Base-by-base conservation (phyloP, 2,329 filamentous ascomycete genomes). In the Talaromyces marneffei region DNA sequence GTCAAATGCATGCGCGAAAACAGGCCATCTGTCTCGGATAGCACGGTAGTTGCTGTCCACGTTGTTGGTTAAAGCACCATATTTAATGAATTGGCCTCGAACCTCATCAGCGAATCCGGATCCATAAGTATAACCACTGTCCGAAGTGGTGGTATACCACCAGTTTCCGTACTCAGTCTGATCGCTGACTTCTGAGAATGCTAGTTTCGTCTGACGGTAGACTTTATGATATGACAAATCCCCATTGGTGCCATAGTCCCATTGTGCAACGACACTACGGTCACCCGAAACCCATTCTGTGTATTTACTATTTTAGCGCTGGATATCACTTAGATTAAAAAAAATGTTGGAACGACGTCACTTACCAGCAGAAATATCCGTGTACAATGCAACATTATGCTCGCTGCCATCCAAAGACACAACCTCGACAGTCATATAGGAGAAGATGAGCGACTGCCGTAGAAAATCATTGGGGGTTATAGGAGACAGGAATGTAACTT, bases 221-320 rank as follows among this genome's bases (percentile, higher is more conserved):
- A 80, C 71, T 58, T 82, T 82, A 75, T 91, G 88, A 68, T 87
- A 90, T 5, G 81, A 79, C 39, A 90, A 76, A 3, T 77, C 79
- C 29, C 80, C 75, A 1, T 76, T 78, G 37, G 71, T 70, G 57
- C 76, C 80, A 63, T 83, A 83, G 52, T 85, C 81, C 89, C 89
- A 92, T 66, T 86, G 73, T 42, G 87, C 82, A 39, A 81, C 69
- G 3, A 82, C 76, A 27, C 66, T 73, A 6, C 76, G 74, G 68
- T 91, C 83, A 23, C 87, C 87, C 14, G 87, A 87, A 2, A 85
- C 82, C 85, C 87, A 91, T 80, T 92, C 89, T 90, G 61, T 27
- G 10, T 14, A 9, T 14, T 27, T 4, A 14, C 10, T 6, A 20
- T 5, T 16, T 55, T 55, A 52, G 29, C 16, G 2, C 33, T 18